These are phyloP conservation scores for Calonectria pteridis DNA, from an alignment of 2,329 filamentous ascomycete species.

Conservation along the genomic window DNA sequence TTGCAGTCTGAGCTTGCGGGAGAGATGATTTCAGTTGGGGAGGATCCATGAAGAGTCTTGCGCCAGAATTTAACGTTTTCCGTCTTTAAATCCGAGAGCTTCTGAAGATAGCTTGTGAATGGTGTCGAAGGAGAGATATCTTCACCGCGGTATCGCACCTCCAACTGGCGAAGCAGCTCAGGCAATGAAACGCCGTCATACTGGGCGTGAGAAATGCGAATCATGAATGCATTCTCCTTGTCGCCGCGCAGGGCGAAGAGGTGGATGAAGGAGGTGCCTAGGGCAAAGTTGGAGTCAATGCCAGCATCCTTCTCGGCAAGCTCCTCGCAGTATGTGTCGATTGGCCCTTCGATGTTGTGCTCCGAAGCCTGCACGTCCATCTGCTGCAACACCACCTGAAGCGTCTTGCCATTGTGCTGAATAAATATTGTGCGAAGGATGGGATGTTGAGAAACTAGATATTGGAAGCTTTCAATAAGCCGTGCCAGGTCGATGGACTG, in stretches of 20 bases:
- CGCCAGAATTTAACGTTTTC: slow-evolving; percentile 38
- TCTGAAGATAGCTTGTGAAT: slow-evolving; percentile 36
- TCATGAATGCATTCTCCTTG: slow-evolving; percentile 40
- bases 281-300: slow-evolving; percentile 25
- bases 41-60: slow-evolving; percentile 33
- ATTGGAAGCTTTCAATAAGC: slow-evolving; percentile 38
- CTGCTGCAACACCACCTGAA: slow-evolving; percentile 40
- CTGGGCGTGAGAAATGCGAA: slow-evolving; percentile 61
- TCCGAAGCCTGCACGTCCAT: slow-evolving; percentile 34
- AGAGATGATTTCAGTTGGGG: slow-evolving; percentile 35
- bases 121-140: slow-evolving; percentile 33
- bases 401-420: slow-evolving; percentile 20
- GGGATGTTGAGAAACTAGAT: slow-evolving; percentile 38
- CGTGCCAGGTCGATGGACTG: slow-evolving; percentile 34
- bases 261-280: slow-evolving; percentile 34
- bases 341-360: slow-evolving; percentile 14
- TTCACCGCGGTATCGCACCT: slow-evolving; percentile 52
- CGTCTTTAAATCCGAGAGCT: slow-evolving; percentile 12
- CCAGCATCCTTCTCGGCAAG: slow-evolving; percentile 30
- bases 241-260: slow-evolving; percentile 35
- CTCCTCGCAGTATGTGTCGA: slow-evolving; percentile 34
- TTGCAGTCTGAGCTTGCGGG: slow-evolving; percentile 31
- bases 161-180: slow-evolving; percentile 55
- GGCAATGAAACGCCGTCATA: slow-evolving; percentile 63
- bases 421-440: slow-evolving; percentile 45